Evolutionary conservation across 1,284 basidiomycete genomes (phyloP).

Genomic region (Sanghuangporus weigelae): DNA sequence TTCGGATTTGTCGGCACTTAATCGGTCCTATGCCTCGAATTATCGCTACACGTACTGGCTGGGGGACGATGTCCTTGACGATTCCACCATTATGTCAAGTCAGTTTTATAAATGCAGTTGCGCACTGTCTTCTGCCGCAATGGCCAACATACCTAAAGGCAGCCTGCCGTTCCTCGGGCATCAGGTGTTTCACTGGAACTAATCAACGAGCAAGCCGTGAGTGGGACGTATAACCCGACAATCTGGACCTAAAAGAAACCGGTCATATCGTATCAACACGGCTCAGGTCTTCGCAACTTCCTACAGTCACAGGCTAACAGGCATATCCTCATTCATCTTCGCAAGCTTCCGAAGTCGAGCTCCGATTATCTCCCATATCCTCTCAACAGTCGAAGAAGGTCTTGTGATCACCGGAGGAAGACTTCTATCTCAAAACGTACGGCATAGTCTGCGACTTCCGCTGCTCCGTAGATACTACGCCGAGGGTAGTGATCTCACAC

Average conservation of each 20-base stretch:
- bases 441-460: neutral
- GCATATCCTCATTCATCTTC: neutral
- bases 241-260: neutral
- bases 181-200: neutral
- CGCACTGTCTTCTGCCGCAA: neutral
- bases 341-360: neutral
- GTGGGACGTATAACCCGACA: no score
- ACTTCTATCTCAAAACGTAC: neutral
- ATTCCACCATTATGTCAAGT: neutral
- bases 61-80: neutral
- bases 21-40: neutral
- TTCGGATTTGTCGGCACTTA: neutral
- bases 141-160: neutral
- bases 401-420: neutral
- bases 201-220: neutral
- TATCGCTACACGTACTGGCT: neutral
- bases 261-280: neutral
- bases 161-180: neutral
- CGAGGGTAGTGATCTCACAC: neutral
- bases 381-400: neutral
- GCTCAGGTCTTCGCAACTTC: neutral
- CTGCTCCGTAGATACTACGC: neutral
- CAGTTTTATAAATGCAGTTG: neutral
- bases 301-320: neutral
- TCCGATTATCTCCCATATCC: neutral